Evolutionary conservation across 208 protist genomes (phyloP), one percentile per base, ranked within the genome.

Genomic region (Trypanosoma avium): DNA sequence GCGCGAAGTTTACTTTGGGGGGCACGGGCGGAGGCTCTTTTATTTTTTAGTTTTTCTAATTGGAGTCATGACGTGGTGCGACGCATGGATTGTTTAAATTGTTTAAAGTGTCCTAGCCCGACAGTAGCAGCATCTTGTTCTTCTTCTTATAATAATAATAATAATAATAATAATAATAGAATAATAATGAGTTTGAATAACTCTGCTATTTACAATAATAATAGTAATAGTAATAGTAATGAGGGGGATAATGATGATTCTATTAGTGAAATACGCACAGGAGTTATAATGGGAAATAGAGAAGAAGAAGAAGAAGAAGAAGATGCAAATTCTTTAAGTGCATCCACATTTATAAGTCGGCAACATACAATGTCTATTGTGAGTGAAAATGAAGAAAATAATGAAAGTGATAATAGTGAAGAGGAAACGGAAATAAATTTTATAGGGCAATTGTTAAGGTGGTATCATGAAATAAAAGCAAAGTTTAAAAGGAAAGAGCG

Each of bases 41-140:
- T 73, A 13, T 56, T 35, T 21, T 50, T 62, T 52, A 15, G 17
- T 8, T 35, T 29, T 26, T 12, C 26, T 24, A 4, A 48, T 9
- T 32, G n/a, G n/a, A 24, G 52, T 21, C 40, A 24, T 6, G 57
- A 33, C 19, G 47, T 65, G 4, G 32, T 72, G 27, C 30, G 47
- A 13, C 57, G 66, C 38, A 72, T 72, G 3, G 47, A 54, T 9
- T 64, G 57, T 19, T 56, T 72, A 19, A 4, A 15, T 3, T 53
- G 30, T 33, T 10, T 27, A 7, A 35, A 6, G 45, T 2, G 30
- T 30, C 7, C 15, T 5, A 40, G 15, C 0, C 27, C 15, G n/a
- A 19, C 1, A n/a, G 6, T 27, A 21, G 3, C 22, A 1, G 2
- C 5, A 13, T 5, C 33, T 38, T 10, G 33, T 38, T 13, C 5